phyloP scores from a whole-genome alignment of 2,329 filamentous ascomycete genomes.

The Cladosporium sp. region DNA sequence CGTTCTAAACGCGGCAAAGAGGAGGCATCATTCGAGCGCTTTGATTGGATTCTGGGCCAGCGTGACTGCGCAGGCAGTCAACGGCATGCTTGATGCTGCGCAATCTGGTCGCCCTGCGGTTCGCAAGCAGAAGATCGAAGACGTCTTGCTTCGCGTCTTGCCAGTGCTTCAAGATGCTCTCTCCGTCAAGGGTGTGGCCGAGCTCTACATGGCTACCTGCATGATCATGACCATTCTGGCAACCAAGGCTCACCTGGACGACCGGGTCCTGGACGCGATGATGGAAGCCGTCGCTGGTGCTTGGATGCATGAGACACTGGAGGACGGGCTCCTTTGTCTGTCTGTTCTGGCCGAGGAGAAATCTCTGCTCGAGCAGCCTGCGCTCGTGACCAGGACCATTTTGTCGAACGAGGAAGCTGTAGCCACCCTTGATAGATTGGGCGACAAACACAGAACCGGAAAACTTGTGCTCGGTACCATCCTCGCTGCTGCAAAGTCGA shows the following conservation, averaged over 20 bases:
- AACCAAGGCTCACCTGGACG: constrained; percentile 71
- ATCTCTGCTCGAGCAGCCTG: constrained; percentile 24
- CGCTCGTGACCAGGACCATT: constrained; percentile 1
- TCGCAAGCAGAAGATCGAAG: constrained; percentile 74
- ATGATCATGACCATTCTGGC: constrained; percentile 85
- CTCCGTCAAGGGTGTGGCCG: constrained; percentile 65
- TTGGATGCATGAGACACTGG: constrained; percentile 67
- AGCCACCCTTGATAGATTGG: constrained; percentile 5
- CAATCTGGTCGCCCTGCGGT: constrained; percentile 69
- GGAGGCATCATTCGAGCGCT: constrained; percentile 66
- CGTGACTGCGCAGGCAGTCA: constrained; percentile 76
- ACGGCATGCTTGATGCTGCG: constrained; percentile 70
- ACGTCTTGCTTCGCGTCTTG: constrained; percentile 61
- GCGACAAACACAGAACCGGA: constrained; percentile 8
- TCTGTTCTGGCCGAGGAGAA: constrained; percentile 77
- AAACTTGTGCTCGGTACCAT: constrained; percentile 21
- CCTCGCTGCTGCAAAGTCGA: constrained; percentile 1
- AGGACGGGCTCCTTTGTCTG: constrained; percentile 70
- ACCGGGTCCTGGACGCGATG: constrained; percentile 72
- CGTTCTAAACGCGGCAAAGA: constrained; percentile 65
- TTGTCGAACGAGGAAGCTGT: constrained; percentile 5
- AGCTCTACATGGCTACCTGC: constrained; percentile 80
- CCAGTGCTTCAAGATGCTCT: constrained; percentile 72
- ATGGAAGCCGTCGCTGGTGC: constrained; percentile 82
- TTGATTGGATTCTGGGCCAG: constrained; percentile 88